Percentiles rank a stretch among this genome's conserved stretches.
Conservation (phyloP, 805 yeast genomes). For the Wickerhamiella allomyrinae region DNA sequence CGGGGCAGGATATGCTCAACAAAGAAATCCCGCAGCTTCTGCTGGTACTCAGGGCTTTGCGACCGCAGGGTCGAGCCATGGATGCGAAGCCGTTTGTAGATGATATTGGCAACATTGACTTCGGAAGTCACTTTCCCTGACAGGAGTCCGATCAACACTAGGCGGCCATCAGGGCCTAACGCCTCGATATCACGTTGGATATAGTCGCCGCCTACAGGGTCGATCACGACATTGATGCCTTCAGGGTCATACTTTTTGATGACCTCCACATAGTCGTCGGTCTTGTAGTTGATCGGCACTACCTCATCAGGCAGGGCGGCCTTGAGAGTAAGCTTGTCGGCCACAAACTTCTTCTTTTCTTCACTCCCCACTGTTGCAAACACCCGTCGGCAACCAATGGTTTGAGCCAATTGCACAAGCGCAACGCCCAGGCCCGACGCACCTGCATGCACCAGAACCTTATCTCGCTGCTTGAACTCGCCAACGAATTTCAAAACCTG, state of each 20-base stretch:
- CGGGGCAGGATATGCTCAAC: constrained; percentile 19
- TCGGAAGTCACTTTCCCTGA: constrained; percentile 11
- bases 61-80: constrained; percentile 23
- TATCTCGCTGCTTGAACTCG: constrained; percentile 19
- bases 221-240: constrained; percentile 23
- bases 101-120: constrained; percentile 5
- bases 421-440: constrained; percentile 26
- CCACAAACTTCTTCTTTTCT: constrained; percentile 17
- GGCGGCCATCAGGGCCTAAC: constrained; percentile 19
- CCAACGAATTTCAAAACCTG: constrained; percentile 23
- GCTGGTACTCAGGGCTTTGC: constrained; percentile 17
- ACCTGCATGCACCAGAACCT: constrained; percentile 25
- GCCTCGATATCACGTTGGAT: constrained; percentile 16
- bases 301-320: constrained; percentile 17
- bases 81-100: constrained; percentile 19
- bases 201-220: constrained; percentile 21
- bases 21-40: constrained; percentile 16
- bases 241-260: constrained; percentile 15
- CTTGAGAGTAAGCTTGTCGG: constrained; percentile 10
- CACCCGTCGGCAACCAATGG: constrained; percentile 24
- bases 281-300: constrained; percentile 20
- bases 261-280: constrained; percentile 16
- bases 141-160: constrained; percentile 20
- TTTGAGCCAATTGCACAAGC: constrained; percentile 26
- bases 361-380: constrained; percentile 24